phyloP scores from a whole-genome alignment of 208 protist species.

The Acanthamoeba royreba region DNA sequence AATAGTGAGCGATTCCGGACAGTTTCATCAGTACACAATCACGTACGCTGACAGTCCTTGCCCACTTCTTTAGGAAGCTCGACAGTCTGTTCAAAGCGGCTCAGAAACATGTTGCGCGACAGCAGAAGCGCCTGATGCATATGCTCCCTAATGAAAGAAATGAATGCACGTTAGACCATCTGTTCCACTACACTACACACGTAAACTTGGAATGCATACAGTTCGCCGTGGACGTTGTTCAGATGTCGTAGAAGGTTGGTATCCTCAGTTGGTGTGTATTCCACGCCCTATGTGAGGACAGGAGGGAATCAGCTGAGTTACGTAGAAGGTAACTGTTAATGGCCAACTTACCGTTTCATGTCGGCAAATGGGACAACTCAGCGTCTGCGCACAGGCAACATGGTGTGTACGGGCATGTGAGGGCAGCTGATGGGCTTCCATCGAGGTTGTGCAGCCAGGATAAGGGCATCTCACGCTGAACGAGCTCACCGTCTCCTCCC shows the following conservation, averaged over 20 bases:
- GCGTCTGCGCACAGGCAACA: neutral
- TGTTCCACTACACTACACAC: no score
- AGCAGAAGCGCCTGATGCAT: neutral
- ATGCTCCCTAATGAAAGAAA: neutral
- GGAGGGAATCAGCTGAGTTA: neutral
- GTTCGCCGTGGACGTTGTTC: neutral
- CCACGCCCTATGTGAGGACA: neutral
- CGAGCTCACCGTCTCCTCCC: neutral
- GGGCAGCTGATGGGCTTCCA: constrained; percentile 18
- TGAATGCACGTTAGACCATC: no score
- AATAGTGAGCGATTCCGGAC: neutral
- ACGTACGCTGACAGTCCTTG: constrained; percentile 2
- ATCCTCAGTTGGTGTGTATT: neutral
- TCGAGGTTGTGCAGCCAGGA: neutral
- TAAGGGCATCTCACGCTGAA: neutral
- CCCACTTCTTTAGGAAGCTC: constrained; percentile 9
- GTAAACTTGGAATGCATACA: no score
- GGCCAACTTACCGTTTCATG: neutral
- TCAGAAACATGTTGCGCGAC: neutral
- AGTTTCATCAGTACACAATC: no score
- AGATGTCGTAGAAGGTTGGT: constrained; percentile 9
- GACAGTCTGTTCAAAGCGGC: neutral
- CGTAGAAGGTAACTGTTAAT: neutral
- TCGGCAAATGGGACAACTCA: constrained; percentile 3
- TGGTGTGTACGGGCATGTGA: neutral